phyloP scores from a whole-genome alignment of 495 filamentous ascomycete species.

The Endocarpon pusillum region DNA sequence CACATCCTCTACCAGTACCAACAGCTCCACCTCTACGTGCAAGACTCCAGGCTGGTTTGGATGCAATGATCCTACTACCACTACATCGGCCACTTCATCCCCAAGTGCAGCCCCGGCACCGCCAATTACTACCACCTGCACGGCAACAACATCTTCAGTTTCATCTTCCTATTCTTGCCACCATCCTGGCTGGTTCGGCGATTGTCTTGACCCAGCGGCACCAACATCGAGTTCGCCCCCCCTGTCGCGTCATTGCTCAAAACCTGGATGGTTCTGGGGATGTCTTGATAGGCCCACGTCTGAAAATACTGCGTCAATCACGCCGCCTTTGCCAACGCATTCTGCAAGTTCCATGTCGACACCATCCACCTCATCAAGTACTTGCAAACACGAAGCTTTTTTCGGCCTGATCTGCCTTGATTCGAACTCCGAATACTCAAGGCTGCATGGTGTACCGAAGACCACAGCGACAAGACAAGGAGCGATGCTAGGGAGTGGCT shows the following conservation, averaged over 20 bases:
- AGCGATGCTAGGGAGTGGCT: too few relatives aligned
- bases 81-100: slow-evolving; percentile 8
- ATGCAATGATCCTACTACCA: slow-evolving; percentile 29
- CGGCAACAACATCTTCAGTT: slow-evolving; percentile 7
- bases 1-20: slow-evolving; percentile 28
- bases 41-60: slow-evolving; percentile 60
- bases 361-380: neutral
- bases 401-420: slow-evolving; percentile 13
- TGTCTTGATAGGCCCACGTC: slow-evolving; percentile 29
- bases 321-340: slow-evolving; percentile 12
- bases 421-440: too few relatives aligned
- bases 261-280: slow-evolving; percentile 38
- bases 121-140: slow-evolving; percentile 13
- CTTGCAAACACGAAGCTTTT: slow-evolving; percentile 8
- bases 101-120: slow-evolving; percentile 11
- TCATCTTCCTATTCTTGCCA: slow-evolving; percentile 26
- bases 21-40: slow-evolving; percentile 61
- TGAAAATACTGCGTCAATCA: slow-evolving; percentile 21
- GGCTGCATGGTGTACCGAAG: too few relatives aligned
- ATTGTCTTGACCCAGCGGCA: slow-evolving; percentile 38
- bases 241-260: slow-evolving; percentile 24
- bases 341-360: slow-evolving; percentile 6
- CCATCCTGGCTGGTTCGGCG: slow-evolving; percentile 57
- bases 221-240: slow-evolving; percentile 22
- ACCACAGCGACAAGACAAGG: too few relatives aligned